A percentile compares a stretch with the other conserved stretches of the same genome.
Evolutionary conservation across 192 early-diverging fungal genomes (phyloP).

Genomic region (Phlyctochytrium planicorne): DNA sequence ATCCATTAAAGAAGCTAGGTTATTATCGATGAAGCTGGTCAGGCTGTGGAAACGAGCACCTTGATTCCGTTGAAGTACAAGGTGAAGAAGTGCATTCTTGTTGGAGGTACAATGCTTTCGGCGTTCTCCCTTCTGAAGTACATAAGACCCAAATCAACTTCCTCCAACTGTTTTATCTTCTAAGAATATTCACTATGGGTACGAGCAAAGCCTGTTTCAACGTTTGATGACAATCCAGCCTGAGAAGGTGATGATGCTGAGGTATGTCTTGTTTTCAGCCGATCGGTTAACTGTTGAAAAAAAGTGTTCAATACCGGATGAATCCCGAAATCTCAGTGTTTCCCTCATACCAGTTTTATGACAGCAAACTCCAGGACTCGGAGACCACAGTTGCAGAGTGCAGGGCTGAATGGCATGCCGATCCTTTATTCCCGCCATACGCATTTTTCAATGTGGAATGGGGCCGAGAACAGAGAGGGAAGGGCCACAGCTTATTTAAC

Average conservation of each 20-base stretch:
- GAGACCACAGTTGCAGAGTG: constrained; percentile 63
- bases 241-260: constrained; percentile 71
- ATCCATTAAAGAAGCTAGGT: no score
- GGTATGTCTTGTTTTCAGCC: constrained; percentile 20
- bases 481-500: constrained; percentile 75
- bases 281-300: background rate
- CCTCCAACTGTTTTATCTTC: constrained; percentile 87
- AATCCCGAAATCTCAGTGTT: constrained; percentile 86
- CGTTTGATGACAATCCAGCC: constrained; percentile 72
- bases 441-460: constrained; percentile 70
- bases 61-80: constrained; percentile 88
- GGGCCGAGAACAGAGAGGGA: constrained; percentile 58
- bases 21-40: constrained; percentile 96
- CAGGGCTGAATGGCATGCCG: constrained; percentile 71
- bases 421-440: constrained; percentile 69
- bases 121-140: background rate
- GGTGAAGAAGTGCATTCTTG: constrained; percentile 77
- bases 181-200: constrained; percentile 62
- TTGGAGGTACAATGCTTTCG: constrained; percentile 68
- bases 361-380: constrained; percentile 70
- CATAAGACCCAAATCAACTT: constrained; percentile 86
- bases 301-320: constrained; percentile 95
- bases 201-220: constrained; percentile 89
- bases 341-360: constrained; percentile 80
- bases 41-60: constrained; percentile 82